phyloP scores from a whole-genome alignment of 2,329 filamentous ascomycete genomes.

The Ceratocystis variospora region DNA sequence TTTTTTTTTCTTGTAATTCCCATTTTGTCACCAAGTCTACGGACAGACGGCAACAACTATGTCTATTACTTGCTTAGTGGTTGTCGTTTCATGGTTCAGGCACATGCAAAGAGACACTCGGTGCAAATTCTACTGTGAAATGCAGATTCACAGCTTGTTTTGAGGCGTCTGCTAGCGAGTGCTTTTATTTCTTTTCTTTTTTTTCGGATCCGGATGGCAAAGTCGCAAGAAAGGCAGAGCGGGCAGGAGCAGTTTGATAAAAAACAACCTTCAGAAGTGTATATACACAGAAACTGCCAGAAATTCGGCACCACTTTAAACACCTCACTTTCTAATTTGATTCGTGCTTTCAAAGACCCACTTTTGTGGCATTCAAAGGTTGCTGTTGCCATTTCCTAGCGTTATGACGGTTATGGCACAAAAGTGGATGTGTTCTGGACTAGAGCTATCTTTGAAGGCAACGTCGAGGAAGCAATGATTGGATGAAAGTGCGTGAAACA shows the following conservation, averaged over 20 bases:
- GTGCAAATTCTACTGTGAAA: background rate
- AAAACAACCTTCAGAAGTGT: conserved; percentile 4
- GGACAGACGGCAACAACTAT: background rate
- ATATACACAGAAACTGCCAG: background rate
- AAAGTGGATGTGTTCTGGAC: background rate
- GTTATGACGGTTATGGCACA: conserved; percentile 1
- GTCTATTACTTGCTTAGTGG: too few species aligned
- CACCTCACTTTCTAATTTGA: background rate
- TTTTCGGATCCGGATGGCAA: background rate
- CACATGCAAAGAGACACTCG: background rate
- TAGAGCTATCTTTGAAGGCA: background rate
- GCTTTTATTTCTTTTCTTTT: background rate
- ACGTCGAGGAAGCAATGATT: background rate
- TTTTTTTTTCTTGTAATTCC: background rate
- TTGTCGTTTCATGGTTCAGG: background rate
- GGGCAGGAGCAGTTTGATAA: background rate
- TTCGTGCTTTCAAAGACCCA: background rate
- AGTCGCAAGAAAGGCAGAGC: background rate
- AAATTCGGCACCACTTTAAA: background rate
- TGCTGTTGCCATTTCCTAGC: background rate
- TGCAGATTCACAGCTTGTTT: background rate
- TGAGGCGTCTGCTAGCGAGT: background rate
- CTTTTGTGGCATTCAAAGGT: background rate
- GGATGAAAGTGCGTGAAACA: conserved; percentile 5
- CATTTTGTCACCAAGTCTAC: background rate